A percentile compares a stretch with the other conserved stretches of the same genome.
These are phyloP conservation scores for Nemania serpens DNA, from an alignment of 2,329 filamentous ascomycete species.

Conservation along the genomic window DNA sequence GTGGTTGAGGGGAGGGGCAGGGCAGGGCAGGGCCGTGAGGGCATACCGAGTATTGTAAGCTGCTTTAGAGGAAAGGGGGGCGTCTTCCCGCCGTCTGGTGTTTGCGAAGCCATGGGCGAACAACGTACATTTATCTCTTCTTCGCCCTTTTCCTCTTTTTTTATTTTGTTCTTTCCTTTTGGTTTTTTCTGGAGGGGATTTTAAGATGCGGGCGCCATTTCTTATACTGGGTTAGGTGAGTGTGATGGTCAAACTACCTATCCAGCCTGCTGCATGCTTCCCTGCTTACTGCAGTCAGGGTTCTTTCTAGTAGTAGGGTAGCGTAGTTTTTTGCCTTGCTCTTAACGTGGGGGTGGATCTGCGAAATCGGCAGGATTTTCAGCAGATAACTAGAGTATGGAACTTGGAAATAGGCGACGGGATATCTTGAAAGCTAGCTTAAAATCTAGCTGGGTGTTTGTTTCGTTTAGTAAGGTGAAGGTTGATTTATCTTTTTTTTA, in stretches of 20 bases:
- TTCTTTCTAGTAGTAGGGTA: no score
- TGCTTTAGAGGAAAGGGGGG: conserved; percentile 50
- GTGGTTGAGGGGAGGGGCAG: neutral
- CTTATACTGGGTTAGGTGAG: neutral
- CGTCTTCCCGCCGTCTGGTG: conserved; percentile 12
- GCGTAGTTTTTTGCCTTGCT: no score
- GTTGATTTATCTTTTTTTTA: no score
- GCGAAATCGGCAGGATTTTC: conserved; percentile 1
- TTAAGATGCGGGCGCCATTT: neutral
- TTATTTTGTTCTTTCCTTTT: neutral
- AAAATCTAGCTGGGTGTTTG: no score
- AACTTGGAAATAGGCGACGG: neutral
- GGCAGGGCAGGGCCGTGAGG: neutral
- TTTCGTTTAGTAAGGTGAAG: no score
- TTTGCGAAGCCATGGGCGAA: conserved; percentile 20
- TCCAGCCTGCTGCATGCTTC: neutral
- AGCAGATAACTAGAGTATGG: neutral
- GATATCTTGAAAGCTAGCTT: no score
- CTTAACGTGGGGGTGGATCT: neutral
- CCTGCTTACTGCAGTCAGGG: neutral
- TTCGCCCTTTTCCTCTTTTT: neutral
- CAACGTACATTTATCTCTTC: neutral
- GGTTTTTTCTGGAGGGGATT: neutral
- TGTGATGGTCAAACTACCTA: neutral
- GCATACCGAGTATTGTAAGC: conserved; percentile 42